Conservation (phyloP, 2,329 filamentous ascomycete genomes). For the Pseudonectria foliicola region DNA sequence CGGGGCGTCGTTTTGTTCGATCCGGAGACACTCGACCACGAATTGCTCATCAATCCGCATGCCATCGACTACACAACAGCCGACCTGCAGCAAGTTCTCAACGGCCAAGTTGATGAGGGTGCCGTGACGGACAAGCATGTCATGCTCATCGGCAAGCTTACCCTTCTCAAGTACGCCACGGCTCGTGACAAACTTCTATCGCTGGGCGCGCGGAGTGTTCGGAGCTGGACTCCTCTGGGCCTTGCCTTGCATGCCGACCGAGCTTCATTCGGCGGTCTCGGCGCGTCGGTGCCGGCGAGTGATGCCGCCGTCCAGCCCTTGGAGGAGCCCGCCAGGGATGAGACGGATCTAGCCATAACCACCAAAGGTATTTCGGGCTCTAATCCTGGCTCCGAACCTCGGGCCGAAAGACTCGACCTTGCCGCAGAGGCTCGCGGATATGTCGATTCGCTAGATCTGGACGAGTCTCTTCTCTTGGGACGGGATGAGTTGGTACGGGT, state of each 20-base stretch:
- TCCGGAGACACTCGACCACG: slow-evolving; percentile 12
- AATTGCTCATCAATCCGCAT: slow-evolving; percentile 12
- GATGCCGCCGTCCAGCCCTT: slow-evolving; percentile 8
- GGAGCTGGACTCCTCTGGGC: slow-evolving; percentile 4
- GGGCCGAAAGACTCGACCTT: slow-evolving; percentile 4
- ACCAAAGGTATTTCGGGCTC: not conserved
- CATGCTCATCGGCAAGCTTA: slow-evolving; percentile 11
- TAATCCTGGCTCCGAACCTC: not conserved
- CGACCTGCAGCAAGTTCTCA: slow-evolving; percentile 7
- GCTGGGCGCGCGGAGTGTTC: slow-evolving; percentile 8
- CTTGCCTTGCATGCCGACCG: not conserved
- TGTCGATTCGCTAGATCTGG: slow-evolving; percentile 6
- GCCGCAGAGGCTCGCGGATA: slow-evolving; percentile 7
- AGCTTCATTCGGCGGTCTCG: slow-evolving; percentile 1
- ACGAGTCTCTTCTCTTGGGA: slow-evolving; percentile 5
- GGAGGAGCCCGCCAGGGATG: not conserved
- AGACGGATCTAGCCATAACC: not conserved
- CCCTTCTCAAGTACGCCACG: slow-evolving; percentile 4
- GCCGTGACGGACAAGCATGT: slow-evolving; percentile 9
- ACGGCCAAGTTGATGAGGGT: not conserved
- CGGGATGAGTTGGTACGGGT: slow-evolving; percentile 10
- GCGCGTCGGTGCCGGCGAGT: slow-evolving; percentile 11
- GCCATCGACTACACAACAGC: slow-evolving; percentile 9
- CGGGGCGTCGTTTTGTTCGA: slow-evolving; percentile 13
- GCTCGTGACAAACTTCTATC: slow-evolving; percentile 14